phyloP scores from a whole-genome alignment of 306 rosid species.

The Abrus pulchellus region DNA sequence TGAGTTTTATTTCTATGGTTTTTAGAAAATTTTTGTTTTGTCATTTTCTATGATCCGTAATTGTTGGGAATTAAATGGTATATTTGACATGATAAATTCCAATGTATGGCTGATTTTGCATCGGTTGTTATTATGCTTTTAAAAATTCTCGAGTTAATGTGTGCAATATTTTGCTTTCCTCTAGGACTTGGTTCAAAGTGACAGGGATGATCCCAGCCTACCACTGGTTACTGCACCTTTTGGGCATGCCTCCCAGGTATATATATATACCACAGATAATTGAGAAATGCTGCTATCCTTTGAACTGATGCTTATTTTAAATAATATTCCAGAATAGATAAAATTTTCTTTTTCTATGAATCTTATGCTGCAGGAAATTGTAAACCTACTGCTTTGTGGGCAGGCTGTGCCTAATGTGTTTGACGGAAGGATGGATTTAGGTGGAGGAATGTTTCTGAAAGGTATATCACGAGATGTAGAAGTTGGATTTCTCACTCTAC shows the following conservation, averaged over 20 bases:
- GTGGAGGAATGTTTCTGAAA: constrained; percentile 91
- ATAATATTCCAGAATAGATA: constrained; percentile 28
- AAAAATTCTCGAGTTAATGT: constrained; percentile 31
- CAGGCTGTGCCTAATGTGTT: constrained; percentile 94
- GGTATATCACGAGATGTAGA: constrained; percentile 85
- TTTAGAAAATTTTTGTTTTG: constrained; percentile 12
- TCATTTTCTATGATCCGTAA: neutral
- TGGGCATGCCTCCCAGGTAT: constrained; percentile 99
- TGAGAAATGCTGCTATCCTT: constrained; percentile 31
- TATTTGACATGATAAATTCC: constrained; percentile 10
- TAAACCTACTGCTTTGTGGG: constrained; percentile 86
- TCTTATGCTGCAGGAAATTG: constrained; percentile 83
- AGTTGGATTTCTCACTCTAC: constrained; percentile 90
- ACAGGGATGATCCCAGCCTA: constrained; percentile 96
- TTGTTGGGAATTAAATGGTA: constrained; percentile 24
- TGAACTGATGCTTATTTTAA: constrained; percentile 23
- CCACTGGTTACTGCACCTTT: constrained; percentile 99
- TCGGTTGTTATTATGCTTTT: constrained; percentile 29
- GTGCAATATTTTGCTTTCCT: constrained; percentile 38
- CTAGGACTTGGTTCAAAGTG: constrained; percentile 88
- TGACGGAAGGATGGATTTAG: constrained; percentile 94
- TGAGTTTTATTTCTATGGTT: constrained; percentile 3
- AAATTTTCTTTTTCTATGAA: constrained; percentile 33
- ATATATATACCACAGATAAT: neutral
- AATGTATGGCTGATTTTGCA: constrained; percentile 16